Conservation (phyloP, 179 eudicot genomes). For the Carnegiea gigantea region DNA sequence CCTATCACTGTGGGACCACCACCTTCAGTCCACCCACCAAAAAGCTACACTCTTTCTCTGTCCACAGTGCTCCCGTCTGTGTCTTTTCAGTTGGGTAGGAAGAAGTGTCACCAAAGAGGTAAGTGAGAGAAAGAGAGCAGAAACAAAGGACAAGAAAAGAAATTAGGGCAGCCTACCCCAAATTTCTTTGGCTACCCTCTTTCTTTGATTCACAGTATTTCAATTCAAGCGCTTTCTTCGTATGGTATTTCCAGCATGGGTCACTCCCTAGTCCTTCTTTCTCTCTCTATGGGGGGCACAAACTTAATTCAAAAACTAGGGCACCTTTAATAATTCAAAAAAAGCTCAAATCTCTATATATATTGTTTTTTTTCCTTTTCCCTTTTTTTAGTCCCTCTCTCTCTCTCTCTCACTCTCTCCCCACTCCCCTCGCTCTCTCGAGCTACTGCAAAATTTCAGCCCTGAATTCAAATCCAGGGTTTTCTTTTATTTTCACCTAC, state of each 20-base stretch:
- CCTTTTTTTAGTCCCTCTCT: not conserved
- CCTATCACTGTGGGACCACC: not conserved
- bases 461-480: constrained; percentile 24
- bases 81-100: not conserved
- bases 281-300: not conserved
- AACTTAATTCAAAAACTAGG: not conserved
- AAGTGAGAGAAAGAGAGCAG: not conserved
- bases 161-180: not conserved
- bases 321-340: constrained; percentile 2
- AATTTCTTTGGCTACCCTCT: not conserved
- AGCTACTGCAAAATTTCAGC: not conserved
- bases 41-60: not conserved
- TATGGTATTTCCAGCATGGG: not conserved
- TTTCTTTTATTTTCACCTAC: constrained; percentile 27
- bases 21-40: not conserved
- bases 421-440: not conserved
- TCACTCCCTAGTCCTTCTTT: not conserved
- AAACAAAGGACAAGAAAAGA: not conserved
- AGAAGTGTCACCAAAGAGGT: constrained; percentile 3
- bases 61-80: not conserved
- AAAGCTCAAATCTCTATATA: not conserved
- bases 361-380: not conserved
- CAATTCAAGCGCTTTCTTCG: not conserved
- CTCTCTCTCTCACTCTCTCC: not conserved
- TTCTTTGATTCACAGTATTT: too few relatives aligned